Base-by-base conservation (phyloP, 306 rosid species). In the Crotalaria pallida region DNA sequence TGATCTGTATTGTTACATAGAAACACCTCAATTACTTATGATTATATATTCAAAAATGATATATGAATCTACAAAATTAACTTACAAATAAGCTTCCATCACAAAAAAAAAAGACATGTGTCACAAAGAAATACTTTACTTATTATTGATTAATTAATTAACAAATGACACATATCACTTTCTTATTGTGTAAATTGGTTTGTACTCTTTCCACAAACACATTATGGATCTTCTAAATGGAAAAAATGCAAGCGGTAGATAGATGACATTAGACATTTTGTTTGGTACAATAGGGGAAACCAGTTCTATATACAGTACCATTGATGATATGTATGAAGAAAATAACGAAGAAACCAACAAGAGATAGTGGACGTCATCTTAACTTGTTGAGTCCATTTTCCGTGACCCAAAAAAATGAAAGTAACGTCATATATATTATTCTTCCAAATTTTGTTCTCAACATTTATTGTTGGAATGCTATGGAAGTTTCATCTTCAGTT, bases 251-350 rank as follows among this genome's bases (percentile, higher is more conserved):
- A 26, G 74, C 13, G 58, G 51, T 65, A 66, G 16, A 59, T 65
- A 66, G 16, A 59, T 13, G 12, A 50, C 16, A 43, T 79, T 72
- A 59, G 83, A 79, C 71, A 67, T 72, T 58, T 79, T 79, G 83
- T 59, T 79, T 73, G 83, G 75, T 59, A 67, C 83, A 79, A 59
- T 73, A 19, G 47, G 43, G 79, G 83, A 73, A 79, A 78, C 41
- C 50, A 29, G 34, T 66, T 66, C 51, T 58, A 26, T 27, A 45
- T 1, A 57, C 33, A 48, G 64, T 38, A 44, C 62, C 22, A 36
- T 10, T 44, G 9, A 73, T 33, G 13, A 58, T 49, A 17, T n/a
- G n/a, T 17, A 70, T 7, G 44, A 63, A 71, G 47, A 44, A 77
- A 70, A 44, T 63, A 43, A n/a, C n/a, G n/a, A 44, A 71, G 26